Conservation (phyloP, 192 early-diverging fungal species). For the Mortierella antarctica region DNA sequence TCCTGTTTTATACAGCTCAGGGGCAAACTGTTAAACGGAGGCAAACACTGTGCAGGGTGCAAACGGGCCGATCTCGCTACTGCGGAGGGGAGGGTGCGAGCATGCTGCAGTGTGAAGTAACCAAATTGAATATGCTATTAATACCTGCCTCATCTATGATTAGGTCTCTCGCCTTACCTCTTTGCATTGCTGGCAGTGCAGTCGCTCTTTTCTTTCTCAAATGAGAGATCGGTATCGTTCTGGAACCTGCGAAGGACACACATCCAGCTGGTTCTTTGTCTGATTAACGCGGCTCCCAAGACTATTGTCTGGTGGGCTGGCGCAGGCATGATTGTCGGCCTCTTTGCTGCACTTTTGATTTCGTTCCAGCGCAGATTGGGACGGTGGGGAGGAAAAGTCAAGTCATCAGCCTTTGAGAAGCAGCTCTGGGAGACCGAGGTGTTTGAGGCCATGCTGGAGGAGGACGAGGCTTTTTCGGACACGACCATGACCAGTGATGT, state of each 20-base stretch:
- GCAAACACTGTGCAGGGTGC: too few relatives aligned
- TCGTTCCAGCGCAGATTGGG: constrained; percentile 37
- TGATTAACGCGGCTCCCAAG: constrained; percentile 59
- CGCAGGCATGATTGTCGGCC: constrained; percentile 58
- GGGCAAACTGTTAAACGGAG: too few relatives aligned
- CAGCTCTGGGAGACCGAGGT: constrained; percentile 24
- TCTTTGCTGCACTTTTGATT: constrained; percentile 50
- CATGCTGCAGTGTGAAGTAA: not conserved
- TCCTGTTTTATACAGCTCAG: too few relatives aligned
- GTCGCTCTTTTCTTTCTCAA: constrained; percentile 38
- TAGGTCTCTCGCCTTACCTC: constrained; percentile 63
- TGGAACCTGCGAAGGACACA: constrained; percentile 54
- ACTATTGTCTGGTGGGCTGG: constrained; percentile 69
- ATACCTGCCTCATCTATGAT: not conserved
- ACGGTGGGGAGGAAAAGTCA: constrained; percentile 41
- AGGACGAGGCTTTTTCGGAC: constrained; percentile 34
- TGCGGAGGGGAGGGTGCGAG: too few relatives aligned
- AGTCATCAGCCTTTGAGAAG: constrained; percentile 35
- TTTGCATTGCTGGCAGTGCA: constrained; percentile 63
- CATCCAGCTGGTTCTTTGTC: constrained; percentile 59
- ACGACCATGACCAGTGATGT: constrained; percentile 8
- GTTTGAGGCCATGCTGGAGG: constrained; percentile 26
- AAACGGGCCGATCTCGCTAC: too few relatives aligned
- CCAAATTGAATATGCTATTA: not conserved
- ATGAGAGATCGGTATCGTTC: constrained; percentile 23